Conservation (phyloP, 768 basidiomycete species). For the Lentinula edodes region DNA sequence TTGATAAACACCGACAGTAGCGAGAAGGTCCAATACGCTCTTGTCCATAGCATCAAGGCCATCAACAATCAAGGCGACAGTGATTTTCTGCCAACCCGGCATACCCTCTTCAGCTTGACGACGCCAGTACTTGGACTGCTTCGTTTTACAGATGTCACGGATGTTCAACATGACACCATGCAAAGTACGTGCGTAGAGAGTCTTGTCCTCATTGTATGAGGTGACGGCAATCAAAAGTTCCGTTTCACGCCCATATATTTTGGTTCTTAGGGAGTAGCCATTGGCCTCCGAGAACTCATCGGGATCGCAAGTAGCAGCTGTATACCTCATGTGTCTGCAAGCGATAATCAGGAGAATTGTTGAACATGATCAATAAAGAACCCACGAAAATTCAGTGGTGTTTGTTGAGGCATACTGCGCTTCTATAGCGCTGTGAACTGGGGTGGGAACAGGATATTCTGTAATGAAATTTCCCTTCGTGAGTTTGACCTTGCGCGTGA, state of each 20-base stretch:
- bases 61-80: slow-evolving; percentile 86
- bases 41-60: slow-evolving; percentile 96
- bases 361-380: slow-evolving; percentile 4
- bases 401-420: slow-evolving; percentile 48
- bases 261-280: slow-evolving; percentile 83
- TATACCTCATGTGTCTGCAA: slow-evolving; percentile 85
- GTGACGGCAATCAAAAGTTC: slow-evolving; percentile 94
- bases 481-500: slow-evolving; percentile 68
- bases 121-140: slow-evolving; percentile 90
- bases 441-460: slow-evolving; percentile 63
- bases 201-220: slow-evolving; percentile 91
- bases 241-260: slow-evolving; percentile 83
- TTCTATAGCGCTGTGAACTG: slow-evolving; percentile 62
- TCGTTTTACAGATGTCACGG: slow-evolving; percentile 94
- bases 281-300: slow-evolving; percentile 77
- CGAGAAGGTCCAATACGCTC: slow-evolving; percentile 81
- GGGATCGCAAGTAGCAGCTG: slow-evolving; percentile 86
- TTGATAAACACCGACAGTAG: slow-evolving; percentile 90
- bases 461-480: slow-evolving; percentile 72
- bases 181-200: slow-evolving; percentile 83
- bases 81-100: slow-evolving; percentile 88
- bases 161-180: slow-evolving; percentile 98
- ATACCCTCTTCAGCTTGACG: slow-evolving; percentile 76
- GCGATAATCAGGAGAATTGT: not conserved
- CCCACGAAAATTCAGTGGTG: slow-evolving; percentile 71